Base-by-base conservation (phyloP, 331 rosid species). In the Spiraea crenata region DNA sequence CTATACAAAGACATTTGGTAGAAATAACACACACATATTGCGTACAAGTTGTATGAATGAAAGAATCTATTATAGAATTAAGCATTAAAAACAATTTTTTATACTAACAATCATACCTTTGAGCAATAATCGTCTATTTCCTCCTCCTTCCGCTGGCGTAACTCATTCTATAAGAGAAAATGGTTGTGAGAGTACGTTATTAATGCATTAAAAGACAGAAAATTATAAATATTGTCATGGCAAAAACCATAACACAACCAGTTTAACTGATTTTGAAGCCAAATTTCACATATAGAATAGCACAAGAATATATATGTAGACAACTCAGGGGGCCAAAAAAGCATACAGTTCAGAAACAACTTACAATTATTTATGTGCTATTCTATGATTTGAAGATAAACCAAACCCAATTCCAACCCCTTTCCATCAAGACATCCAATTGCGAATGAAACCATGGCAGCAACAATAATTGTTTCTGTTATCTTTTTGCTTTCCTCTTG, bases 61-160 rank as follows among this genome's bases (percentile, higher is more conserved):
- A 67, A 51, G 39, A 51, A 68, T 50, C 37, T 14, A 6, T 37
- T 16, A 57, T 25, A 45, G 15, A 45, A 45, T 9, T 12, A 37
- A 40, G 15, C 55, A 69, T 41, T 57, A 58, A 17, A 40, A 20
- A 11, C 39, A 52, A 51, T 7, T 3, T 3, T 51, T 68, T 3
- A n/a, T 19, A 14, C 37, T 59, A 61, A 54, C 37, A 39, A 13
- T 41, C 73, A 70, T 66, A 95, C 99, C 92, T 86, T 89, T 9
- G 99, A 95, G 76, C 93, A 91, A 81, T 89, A 87, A 84, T 95
- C 96, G 73, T 95, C 97, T 91, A 89, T 87, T 81, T 88, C 87
- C 85, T 95, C 99, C 87, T 95, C 99, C 89, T 89, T 91, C 76
- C 77, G 91, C 78, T 91, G 99, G 72, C 96, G 85, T 76, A 95